Percentiles rank a stretch among this genome's conserved stretches.
phyloP scores from a whole-genome alignment of 805 yeast genomes.

The Metschnikowia arizonensis region DNA sequence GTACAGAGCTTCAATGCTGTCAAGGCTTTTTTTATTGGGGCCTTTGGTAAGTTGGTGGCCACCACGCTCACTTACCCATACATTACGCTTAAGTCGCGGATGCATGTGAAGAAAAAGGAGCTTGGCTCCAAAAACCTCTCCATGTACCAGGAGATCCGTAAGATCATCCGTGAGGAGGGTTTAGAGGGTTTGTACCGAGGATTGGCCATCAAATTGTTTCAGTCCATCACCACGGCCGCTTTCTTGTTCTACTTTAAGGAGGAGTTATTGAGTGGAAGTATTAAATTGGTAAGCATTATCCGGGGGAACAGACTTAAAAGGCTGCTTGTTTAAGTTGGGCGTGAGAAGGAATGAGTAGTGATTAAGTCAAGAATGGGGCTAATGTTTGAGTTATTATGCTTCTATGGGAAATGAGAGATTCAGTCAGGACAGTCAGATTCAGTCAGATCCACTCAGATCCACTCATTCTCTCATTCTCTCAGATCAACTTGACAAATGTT shows the following conservation, averaged over 20 bases:
- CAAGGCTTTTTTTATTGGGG: conserved; percentile 85
- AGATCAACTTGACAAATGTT: no score
- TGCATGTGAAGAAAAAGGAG: conserved; percentile 57
- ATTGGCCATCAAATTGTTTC: conserved; percentile 70
- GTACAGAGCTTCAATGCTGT: conserved; percentile 51
- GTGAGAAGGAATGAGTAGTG: no score
- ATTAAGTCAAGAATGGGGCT: no score
- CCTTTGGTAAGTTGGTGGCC: conserved; percentile 85
- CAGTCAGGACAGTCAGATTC: no score
- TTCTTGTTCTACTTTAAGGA: conserved; percentile 88
- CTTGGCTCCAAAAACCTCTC: conserved; percentile 23
- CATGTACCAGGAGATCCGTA: conserved; percentile 48
- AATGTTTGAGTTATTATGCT: no score
- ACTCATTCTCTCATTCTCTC: no score
- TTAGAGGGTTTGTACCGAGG: conserved; percentile 77
- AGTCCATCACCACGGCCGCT: conserved; percentile 84
- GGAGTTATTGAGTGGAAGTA: conserved; percentile 62
- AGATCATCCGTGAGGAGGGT: conserved; percentile 69
- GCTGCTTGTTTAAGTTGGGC: neutral
- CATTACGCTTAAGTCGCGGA: conserved; percentile 81
- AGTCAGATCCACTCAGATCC: no score
- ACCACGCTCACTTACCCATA: conserved; percentile 88
- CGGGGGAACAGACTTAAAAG: conserved; percentile 11
- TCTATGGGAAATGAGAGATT: no score
- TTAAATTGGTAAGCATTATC: conserved; percentile 45